phyloP scores from a whole-genome alignment of 441 rosid genomes.

The Mallotus japonicus region DNA sequence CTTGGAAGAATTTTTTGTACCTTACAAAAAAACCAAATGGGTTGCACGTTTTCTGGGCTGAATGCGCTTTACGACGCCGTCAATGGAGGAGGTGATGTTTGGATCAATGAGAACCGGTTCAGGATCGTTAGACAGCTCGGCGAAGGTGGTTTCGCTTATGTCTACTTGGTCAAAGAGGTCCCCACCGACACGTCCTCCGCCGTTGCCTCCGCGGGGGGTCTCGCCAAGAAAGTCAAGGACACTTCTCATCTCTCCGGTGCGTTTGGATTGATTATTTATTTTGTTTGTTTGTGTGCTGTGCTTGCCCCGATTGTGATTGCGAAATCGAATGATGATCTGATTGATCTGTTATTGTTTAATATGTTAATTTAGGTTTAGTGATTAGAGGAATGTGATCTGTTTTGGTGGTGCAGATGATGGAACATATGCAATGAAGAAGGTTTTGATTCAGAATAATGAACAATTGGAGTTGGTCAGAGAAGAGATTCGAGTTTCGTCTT shows the following conservation, averaged over 20 bases:
- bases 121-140: slow-evolving; percentile 92
- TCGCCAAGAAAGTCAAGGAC: slow-evolving; percentile 88
- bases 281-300: neutral
- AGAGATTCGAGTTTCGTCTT: slow-evolving; percentile 93
- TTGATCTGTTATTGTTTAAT: neutral
- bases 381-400: neutral
- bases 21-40: slow-evolving; percentile 49
- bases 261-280: neutral
- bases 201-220: slow-evolving; percentile 34
- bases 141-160: slow-evolving; percentile 96
- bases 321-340: neutral
- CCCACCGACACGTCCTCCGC: slow-evolving; percentile 44
- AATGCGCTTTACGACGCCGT: slow-evolving; percentile 91
- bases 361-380: neutral
- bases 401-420: slow-evolving; percentile 66
- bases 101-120: slow-evolving; percentile 98
- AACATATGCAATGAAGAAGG: slow-evolving; percentile 97
- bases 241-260: slow-evolving; percentile 86
- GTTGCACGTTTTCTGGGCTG: slow-evolving; percentile 93
- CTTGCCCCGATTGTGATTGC: neutral
- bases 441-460: slow-evolving; percentile 85
- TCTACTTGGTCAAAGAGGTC: slow-evolving; percentile 80
- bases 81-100: slow-evolving; percentile 86
- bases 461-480: slow-evolving; percentile 91
- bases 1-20: too few relatives aligned